phyloP scores from a whole-genome alignment of 805 yeast genomes.

The Kurtzmaniella cleridarum region DNA sequence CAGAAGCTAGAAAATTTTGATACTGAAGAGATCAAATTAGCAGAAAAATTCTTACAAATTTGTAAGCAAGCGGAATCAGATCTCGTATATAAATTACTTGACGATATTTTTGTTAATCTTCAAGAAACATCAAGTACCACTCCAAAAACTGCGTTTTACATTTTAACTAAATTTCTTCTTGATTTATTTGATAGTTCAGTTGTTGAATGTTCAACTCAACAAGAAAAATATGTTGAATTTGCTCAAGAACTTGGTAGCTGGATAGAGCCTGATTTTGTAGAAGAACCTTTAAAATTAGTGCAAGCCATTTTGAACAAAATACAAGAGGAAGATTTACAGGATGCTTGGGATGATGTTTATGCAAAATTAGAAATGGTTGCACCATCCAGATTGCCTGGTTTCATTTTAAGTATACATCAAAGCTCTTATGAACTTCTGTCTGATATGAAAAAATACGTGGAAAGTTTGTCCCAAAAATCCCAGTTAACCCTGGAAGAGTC shows the following conservation, averaged over 20 bases:
- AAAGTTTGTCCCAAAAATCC: conserved; percentile 20
- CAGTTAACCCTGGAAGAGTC: conserved; percentile 15
- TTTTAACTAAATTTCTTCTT: conserved; percentile 3
- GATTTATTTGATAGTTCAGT: too few species aligned
- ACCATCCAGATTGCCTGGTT: conserved; percentile 13
- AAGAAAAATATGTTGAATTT: not conserved
- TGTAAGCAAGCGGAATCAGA: too few species aligned
- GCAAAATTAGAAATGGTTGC: conserved; percentile 20
- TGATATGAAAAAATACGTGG: conserved; percentile 25
- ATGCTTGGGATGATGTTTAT: conserved; percentile 29
- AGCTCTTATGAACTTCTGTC: conserved; percentile 6
- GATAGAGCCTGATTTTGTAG: conserved; percentile 21
- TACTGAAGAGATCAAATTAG: too few species aligned
- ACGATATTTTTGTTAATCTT: too few species aligned
- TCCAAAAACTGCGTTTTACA: conserved; percentile 7
- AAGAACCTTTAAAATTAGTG: conserved; percentile 15
- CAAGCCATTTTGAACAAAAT: conserved; percentile 14
- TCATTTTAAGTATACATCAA: conserved; percentile 11
- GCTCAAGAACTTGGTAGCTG: conserved; percentile 9
- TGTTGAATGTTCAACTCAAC: too few species aligned
- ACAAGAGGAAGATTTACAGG: conserved; percentile 14
- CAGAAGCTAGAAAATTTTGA: too few species aligned
- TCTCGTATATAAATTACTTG: too few species aligned
- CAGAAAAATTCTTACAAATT: too few species aligned
- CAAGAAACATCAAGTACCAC: conserved; percentile 3